Evolutionary conservation across 2,329 filamentous ascomycete genomes (phyloP).

Genomic region (Plectosphaerella plurivora): DNA sequence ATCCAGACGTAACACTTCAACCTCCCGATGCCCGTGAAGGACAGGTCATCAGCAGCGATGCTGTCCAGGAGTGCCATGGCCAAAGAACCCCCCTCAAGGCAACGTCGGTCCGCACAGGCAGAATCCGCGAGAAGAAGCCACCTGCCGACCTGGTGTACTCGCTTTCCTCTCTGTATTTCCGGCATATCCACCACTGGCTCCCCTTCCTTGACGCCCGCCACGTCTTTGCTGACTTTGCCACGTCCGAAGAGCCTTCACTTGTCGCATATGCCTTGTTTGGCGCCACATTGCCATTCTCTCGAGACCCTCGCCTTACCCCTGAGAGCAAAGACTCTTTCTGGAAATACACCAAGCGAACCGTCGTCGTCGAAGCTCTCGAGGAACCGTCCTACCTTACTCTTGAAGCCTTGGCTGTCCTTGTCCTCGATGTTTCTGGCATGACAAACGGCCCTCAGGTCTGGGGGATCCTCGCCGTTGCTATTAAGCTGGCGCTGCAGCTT

Average conservation of each 20-base stretch:
- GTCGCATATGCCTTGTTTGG: constrained; percentile 5
- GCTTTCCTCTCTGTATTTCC: not conserved
- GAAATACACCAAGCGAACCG: constrained; percentile 7
- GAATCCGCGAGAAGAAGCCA: not conserved
- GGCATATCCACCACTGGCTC: constrained; percentile 7
- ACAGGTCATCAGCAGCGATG: too few species aligned
- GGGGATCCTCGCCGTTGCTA: constrained; percentile 3
- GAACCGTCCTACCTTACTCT: constrained; percentile 7
- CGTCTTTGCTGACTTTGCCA: constrained; percentile 1
- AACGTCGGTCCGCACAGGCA: not conserved
- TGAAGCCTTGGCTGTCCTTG: constrained; percentile 4
- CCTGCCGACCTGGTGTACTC: not conserved
- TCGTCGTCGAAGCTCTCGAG: constrained; percentile 6
- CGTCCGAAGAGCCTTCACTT: constrained; percentile 1
- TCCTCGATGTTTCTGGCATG: constrained; percentile 8
- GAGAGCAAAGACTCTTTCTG: constrained; percentile 5
- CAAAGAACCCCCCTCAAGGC: not conserved
- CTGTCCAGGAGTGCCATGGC: too few species aligned
- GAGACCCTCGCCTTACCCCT: not conserved
- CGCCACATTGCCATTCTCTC: constrained; percentile 1
- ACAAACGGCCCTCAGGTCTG: constrained; percentile 8
- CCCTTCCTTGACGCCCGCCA: constrained; percentile 5
- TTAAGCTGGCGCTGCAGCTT: constrained; percentile 3
- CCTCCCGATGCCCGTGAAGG: too few species aligned
- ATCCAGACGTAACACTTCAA: too few species aligned